phyloP scores from a whole-genome alignment of 495 filamentous ascomycete species.

The Parachaetomium inaequale region DNA sequence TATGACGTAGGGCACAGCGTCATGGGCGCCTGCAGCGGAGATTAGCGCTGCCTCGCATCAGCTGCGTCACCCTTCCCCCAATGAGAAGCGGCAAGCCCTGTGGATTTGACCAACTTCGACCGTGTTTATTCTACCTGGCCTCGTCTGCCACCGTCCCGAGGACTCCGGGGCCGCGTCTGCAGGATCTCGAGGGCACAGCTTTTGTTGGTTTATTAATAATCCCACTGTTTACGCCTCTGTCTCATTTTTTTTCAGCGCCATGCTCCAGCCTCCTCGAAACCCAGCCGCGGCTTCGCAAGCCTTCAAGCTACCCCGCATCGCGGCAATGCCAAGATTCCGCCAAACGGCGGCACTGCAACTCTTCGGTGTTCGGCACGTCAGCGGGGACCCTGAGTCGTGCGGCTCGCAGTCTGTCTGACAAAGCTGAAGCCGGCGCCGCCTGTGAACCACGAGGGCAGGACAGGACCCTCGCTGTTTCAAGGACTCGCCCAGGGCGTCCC shows the following conservation, averaged over 20 bases:
- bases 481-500: too few species aligned
- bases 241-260: not conserved
- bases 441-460: too few species aligned
- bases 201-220: not conserved
- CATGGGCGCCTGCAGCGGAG: slow-evolving; percentile 14
- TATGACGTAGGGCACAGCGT: slow-evolving; percentile 26
- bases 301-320: slow-evolving; percentile 3
- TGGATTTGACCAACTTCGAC: not conserved
- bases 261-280: too few species aligned
- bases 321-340: not conserved
- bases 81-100: not conserved
- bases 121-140: not conserved
- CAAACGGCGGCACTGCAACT: not conserved
- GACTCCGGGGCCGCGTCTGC: not conserved
- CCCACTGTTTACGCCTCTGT: not conserved
- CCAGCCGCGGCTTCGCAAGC: too few species aligned
- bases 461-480: too few species aligned
- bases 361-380: slow-evolving; percentile 2
- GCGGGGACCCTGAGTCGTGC: not conserved
- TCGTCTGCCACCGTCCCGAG: not conserved
- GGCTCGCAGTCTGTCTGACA: too few species aligned
- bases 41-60: slow-evolving; percentile 16
- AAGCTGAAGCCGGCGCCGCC: too few species aligned
- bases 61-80: slow-evolving; percentile 11
- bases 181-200: not conserved